Base-by-base conservation (phyloP, 306 rosid genomes). In the Sicyos edulis region DNA sequence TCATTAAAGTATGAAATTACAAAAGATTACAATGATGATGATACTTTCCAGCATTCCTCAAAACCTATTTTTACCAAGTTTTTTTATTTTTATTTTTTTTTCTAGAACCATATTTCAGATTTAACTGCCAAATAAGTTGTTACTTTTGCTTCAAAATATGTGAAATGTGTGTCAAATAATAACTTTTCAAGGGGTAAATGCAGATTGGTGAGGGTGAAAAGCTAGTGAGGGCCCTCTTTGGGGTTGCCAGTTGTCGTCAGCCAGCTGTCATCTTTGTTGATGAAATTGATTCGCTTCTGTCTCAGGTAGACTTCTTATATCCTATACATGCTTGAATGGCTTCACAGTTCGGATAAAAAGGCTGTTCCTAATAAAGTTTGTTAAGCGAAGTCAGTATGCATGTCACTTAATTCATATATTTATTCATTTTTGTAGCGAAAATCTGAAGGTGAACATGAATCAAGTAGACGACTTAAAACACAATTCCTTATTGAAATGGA, bases 191-290 rank as follows among this genome's bases (percentile, higher is more conserved):
- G 22, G 44, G 54, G 60, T 77, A 59, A 78, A 63, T 77, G 82
- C 80, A 91, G 99, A 91, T 93, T 76, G 99, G 99, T 29, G 99
- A 93, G 86, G 99, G 97, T 52, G 99, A 93, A 85, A 91, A 93
- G 84, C 88, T 93, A 82, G 97, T 90, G 24, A 80, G 95, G 80
- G 96, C 99, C 22, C 91, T 93, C 47, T 90, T 93, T 75, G 99
- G 97, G 74, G 99, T 93, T 72, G 96, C 99, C 70, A 76, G 97
- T 87, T 91, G 97, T 72, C 97, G 95, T 76, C 97, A 93, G 79
- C 99, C 99, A 51, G 97, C 99, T 66, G 99, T 91, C 71, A 93
- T 93, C 74, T 93, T 93, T 81, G 97, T 91, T 78, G 97, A 93
- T 78, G 97, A 93, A 88, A 93, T 93, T 53, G 99, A 93, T 87